Percentiles rank a stretch among this genome's conserved stretches.
These are phyloP conservation scores for Cordyceps tenuipes DNA, from an alignment of 2,329 filamentous ascomycete genomes.

Conservation along the genomic window DNA sequence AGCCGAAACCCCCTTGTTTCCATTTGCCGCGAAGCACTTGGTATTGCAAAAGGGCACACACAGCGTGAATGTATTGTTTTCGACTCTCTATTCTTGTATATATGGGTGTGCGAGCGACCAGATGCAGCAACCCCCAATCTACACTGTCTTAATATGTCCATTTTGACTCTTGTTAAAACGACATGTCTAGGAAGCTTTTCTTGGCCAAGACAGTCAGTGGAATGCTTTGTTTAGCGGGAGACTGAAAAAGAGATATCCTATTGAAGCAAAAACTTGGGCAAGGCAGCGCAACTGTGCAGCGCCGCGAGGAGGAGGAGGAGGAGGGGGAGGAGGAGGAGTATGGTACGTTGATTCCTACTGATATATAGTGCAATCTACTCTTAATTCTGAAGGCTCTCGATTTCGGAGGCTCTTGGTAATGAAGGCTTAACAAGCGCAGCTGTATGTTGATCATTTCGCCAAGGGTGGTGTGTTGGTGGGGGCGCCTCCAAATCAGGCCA, in stretches of 20 bases:
- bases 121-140: neutral
- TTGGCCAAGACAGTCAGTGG: neutral
- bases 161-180: neutral
- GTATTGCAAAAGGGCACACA: conserved; percentile 14
- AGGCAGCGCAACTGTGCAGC: neutral
- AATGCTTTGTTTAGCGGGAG: neutral
- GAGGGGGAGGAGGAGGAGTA: neutral
- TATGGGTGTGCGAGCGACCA: neutral
- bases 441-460: neutral
- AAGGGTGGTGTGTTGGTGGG: neutral
- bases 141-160: neutral
- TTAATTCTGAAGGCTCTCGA: neutral
- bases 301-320: neutral
- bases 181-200: neutral
- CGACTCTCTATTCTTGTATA: conserved; percentile 4
- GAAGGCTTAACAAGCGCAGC: neutral
- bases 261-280: neutral
- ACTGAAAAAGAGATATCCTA: neutral
- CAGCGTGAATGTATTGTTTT: conserved; percentile 17
- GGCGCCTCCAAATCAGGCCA: too few relatives aligned
- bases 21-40: conserved; percentile 1
- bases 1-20: neutral
- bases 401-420: too few relatives aligned
- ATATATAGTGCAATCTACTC: conserved; percentile 11
- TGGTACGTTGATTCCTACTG: neutral